Conservation (phyloP, 495 filamentous ascomycete genomes). For the Sporormia fimetaria region DNA sequence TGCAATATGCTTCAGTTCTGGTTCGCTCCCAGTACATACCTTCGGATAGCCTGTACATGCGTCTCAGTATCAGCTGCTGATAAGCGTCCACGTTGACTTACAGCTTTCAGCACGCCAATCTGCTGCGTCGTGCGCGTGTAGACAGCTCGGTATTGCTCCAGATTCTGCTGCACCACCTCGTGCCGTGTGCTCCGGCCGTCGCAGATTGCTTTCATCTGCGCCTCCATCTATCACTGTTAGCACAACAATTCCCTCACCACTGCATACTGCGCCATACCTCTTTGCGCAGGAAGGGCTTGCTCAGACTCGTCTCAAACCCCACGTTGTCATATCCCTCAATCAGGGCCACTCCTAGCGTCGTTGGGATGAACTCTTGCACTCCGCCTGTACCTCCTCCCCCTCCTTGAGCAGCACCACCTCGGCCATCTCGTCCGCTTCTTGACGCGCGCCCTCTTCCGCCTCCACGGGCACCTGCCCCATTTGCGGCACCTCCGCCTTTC, state of each 20-base stretch:
- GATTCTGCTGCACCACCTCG: constrained; percentile 63
- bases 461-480: constrained; percentile 24
- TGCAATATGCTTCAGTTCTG: constrained; percentile 26
- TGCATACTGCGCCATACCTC: constrained; percentile 40
- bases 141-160: constrained; percentile 74
- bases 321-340: constrained; percentile 90
- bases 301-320: constrained; percentile 76
- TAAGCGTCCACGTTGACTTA: constrained; percentile 33
- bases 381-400: constrained; percentile 38
- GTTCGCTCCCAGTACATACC: constrained; percentile 30
- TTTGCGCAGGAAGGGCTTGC: constrained; percentile 94
- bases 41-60: constrained; percentile 28
- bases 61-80: constrained; percentile 12
- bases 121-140: constrained; percentile 66
- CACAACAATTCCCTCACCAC: constrained; percentile 2
- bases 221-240: constrained; percentile 54
- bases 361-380: constrained; percentile 81
- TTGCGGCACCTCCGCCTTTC: constrained; percentile 33
- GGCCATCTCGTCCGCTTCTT: constrained; percentile 38
- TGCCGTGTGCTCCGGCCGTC: constrained; percentile 65
- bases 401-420: constrained; percentile 37
- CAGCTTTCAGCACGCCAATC: constrained; percentile 62
- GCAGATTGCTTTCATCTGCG: constrained; percentile 89
- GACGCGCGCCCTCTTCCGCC: constrained; percentile 29
- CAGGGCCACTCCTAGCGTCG: constrained; percentile 75